Base-by-base conservation (phyloP, 2,329 filamentous ascomycete genomes). In the Blumeria hordei region DNA sequence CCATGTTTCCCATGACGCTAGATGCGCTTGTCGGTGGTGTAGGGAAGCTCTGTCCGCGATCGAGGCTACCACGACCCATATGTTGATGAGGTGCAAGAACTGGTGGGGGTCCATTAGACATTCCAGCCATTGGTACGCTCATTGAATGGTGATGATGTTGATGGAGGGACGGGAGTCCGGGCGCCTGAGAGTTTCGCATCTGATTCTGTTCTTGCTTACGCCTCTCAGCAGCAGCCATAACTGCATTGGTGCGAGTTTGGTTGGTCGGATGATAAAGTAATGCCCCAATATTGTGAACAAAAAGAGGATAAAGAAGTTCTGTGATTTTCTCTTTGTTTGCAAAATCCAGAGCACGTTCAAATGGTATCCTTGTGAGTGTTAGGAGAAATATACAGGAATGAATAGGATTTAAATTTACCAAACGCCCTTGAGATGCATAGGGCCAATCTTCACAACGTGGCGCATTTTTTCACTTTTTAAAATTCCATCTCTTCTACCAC, bases 291-390 rank as follows among this genome's bases (percentile, higher is more conserved):
- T 96, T 94, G 69, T 96, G 88, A 41, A 96, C 92, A 67, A 98
- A 98, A 52, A 98, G 74, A 54, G 92, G 92, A 68, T 96, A 98
- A 55, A 96, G 72, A 51, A 88, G 72, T 69, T 96, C 90, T 0
- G 92, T 96, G 60, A 96, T 98, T 71, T 96, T 96, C 69, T 98
- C 92, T 75, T 95, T 96, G 72, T 98, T 98, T 60, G 92, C 92
- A 67, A 98, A 96, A 64, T 96, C 92, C 55, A 98, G 72, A n/a
- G 92, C 92, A 60, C 92, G 83, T 62, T 96, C 92, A 63, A 94
- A 96, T 1, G 92, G 92, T 64, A 98, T 98, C 88, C 88, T 95
- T 62, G 14, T 34, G 28, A 8, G 11, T 12, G 11, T n/a, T 34
- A n/a, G 16, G 8, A 51, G 16, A 8, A 6, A 34, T 51, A 1